Evolutionary conservation across 306 rosid genomes (phyloP), one percentile per base, ranked within the genome.

Genomic region (Cicer arietinum): DNA sequence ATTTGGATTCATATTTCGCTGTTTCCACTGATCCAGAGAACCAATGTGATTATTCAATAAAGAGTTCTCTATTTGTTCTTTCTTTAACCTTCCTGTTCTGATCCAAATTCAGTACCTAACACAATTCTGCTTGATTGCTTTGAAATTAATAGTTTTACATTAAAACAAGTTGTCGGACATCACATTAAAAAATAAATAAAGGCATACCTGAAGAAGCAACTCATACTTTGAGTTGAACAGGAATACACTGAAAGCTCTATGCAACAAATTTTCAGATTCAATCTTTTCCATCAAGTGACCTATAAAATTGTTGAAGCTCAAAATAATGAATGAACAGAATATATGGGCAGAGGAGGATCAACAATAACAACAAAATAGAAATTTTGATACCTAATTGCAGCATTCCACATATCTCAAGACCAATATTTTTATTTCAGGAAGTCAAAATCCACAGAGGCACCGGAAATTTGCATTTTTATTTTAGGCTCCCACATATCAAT

Each of bases 281-380:
- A 95, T 92, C 87, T 92, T 95, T 63, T 92, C 98, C 99, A 89
- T 88, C 91, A 95, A 86, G 81, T 95, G 99, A 76, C 99, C 99
- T 95, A 77, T 47, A 69, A 68, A 78, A 72, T 73, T 70, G 44
- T 35, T 30, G 13, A 81, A 79, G 78, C 35, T 74, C 47, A 75
- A 57, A 65, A 20, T 40, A 68, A 64, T 72, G 57, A 59, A 57
- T 20, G 39, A 53, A 70, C 73, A 16, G 12, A 22, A 22, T 37
- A 18, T 22, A 54, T 41, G 47, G 37, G 64, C 52, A 56, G 46
- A 45, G 11, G 65, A 62, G 8, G 43, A 45, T 61, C 50, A 77
- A 47, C 62, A 47, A 20, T 20, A 20, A 20, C 22, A 20, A 20
- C 54, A 58, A 44, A 69, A 40, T 25, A 11, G 16, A 18, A 58